Evolutionary conservation across 2,329 filamentous ascomycete species (phyloP).

Genomic region (Arthroderma sp.): DNA sequence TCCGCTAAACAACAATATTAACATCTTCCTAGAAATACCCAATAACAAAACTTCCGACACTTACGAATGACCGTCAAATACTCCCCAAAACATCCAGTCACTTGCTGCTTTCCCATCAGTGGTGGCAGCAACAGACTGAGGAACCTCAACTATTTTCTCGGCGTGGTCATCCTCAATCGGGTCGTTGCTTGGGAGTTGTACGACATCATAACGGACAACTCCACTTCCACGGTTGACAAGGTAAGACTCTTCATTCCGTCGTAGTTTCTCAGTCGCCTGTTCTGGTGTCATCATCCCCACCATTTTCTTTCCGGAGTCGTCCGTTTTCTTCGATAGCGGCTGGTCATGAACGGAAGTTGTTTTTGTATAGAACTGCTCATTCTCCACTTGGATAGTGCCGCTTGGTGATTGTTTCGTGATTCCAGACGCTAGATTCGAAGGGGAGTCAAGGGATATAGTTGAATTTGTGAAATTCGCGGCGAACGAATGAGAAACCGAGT

Average conservation of each 20-base stretch:
- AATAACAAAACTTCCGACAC: conserved; percentile 18
- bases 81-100: conserved; percentile 99
- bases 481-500: conserved; percentile 6
- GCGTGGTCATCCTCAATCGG: conserved; percentile 98
- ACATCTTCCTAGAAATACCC: not conserved
- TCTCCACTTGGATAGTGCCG: conserved; percentile 70
- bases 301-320: conserved; percentile 70
- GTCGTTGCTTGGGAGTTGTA: conserved; percentile 89
- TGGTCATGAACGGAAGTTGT: conserved; percentile 73
- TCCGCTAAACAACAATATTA: conserved; percentile 43
- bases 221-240: conserved; percentile 78
- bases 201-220: conserved; percentile 86
- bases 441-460: not conserved
- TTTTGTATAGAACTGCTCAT: conserved; percentile 70
- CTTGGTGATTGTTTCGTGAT: conserved; percentile 40
- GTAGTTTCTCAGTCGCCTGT: conserved; percentile 78
- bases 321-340: conserved; percentile 75
- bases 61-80: conserved; percentile 93
- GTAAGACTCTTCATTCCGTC: conserved; percentile 84
- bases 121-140: conserved; percentile 44
- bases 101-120: conserved; percentile 45
- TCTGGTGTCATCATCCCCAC: conserved; percentile 95
- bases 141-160: conserved; percentile 92
- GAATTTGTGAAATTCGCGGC: conserved; percentile 8
- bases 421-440: conserved; percentile 14